Conservation (phyloP, 148 eudicot species). For the Hydrangea macrophylla region DNA sequence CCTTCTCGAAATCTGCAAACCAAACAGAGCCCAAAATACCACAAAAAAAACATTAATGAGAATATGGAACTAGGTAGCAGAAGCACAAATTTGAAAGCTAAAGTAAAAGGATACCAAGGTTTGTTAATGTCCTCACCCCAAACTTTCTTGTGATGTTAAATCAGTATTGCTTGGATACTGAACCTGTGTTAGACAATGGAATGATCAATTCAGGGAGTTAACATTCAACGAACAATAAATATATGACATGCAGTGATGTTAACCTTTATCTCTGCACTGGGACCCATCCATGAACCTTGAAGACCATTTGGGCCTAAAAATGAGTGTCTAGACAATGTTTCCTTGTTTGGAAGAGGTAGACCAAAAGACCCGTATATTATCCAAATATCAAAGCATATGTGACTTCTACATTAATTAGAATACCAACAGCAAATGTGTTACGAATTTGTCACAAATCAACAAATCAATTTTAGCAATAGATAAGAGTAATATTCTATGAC, state of each 20-base stretch:
- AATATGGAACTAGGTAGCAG: constrained; percentile 4
- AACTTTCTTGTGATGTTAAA: constrained; percentile 42
- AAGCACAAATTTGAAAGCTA: neutral
- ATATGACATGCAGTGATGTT: constrained; percentile 2
- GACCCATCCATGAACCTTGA: constrained; percentile 76
- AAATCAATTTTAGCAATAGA: constrained; percentile 2
- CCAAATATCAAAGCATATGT: constrained; percentile 7
- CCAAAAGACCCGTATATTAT: constrained; percentile 54
- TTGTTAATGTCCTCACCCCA: constrained; percentile 44
- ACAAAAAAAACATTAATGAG: neutral
- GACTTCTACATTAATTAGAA: constrained; percentile 5
- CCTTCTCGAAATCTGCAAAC: no score
- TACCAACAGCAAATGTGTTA: neutral
- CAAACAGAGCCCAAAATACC: no score
- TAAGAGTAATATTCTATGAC: constrained; percentile 1
- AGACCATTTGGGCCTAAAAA: constrained; percentile 89
- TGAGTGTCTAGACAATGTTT: constrained; percentile 94
- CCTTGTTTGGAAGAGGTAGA: constrained; percentile 80
- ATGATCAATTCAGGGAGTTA: neutral
- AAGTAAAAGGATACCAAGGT: neutral
- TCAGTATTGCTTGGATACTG: constrained; percentile 73
- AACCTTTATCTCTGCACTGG: constrained; percentile 75
- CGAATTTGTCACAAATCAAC: neutral
- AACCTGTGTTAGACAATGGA: constrained; percentile 45
- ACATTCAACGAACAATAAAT: neutral